Evolutionary conservation across 2,329 filamentous ascomycete genomes (phyloP), one percentile per base, ranked within the genome.

Genomic region (Colletotrichum tamarilloi): DNA sequence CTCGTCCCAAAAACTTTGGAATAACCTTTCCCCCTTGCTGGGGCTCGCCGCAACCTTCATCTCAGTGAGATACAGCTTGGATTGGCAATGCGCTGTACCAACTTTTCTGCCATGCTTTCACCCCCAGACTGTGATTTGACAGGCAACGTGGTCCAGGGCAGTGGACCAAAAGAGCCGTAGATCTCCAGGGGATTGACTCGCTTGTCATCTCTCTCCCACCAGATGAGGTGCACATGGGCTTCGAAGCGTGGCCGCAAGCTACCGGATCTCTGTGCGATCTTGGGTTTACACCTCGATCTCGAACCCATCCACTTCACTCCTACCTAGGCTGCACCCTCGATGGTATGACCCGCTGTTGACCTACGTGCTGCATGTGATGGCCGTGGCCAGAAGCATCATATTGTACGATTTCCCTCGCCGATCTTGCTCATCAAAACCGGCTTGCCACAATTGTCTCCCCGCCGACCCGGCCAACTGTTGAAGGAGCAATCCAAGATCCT

Each of bases 111-210:
- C 66, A 60, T 64, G 69, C 1, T 56, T 64, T 28, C 26, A n/a
- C 26, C n/a, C 12, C 35, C 12, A 53, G 52, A 58, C 66, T 57
- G 19, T 42, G 55, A 26, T 8, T 59, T 14, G 42, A 59, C 49
- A 59, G 59, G 53, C 58, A 69, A 35, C 14, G 28, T 49, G 58
- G 52, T 63, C 38, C 64, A 72, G 55, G 49, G 28, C 66, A 68
- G 65, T 62, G 69, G 64, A 22, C 58, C 65, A 58, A 30, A 56
- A 63, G 49, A 53, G 38, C 24, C 30, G 38, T 53, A 62, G 58
- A 68, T 63, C 64, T 30, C 42, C 64, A 72, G 58, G 64, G 58
- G 49, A 57, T 62, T 72, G 35, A 58, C 58, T 68, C 65, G 65
- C 59, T 63, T 58, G 42, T 42, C 30, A 46, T 46, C 19, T n/a